A percentile compares a stretch with the other conserved stretches of the same genome.
Conservation (phyloP, 2,329 filamentous ascomycete genomes). For the Aspergillus carbonarius region DNA sequence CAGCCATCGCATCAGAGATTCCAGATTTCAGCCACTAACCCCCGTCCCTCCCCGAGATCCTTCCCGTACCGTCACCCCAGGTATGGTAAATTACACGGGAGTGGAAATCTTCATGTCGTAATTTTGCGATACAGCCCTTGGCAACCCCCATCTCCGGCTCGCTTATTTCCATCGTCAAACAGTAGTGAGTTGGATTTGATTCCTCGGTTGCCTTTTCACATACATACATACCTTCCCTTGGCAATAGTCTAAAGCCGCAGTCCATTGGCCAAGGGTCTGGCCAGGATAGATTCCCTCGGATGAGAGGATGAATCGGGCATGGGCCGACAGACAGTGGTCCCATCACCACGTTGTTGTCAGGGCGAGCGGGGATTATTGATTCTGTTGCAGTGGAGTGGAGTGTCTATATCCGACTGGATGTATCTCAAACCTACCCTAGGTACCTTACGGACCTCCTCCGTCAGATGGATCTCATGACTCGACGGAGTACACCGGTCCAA, state of each 20-base stretch:
- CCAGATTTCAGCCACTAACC: conserved; percentile 4
- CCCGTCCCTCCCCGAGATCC: conserved; percentile 1
- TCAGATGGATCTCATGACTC: too few relatives aligned
- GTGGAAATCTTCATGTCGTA: background rate
- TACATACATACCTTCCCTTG: background rate
- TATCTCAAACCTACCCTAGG: background rate
- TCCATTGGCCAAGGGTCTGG: background rate
- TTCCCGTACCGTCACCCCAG: background rate
- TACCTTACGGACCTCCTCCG: background rate
- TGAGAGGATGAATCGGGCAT: too few relatives aligned
- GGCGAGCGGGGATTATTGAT: background rate
- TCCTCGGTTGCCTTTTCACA: background rate
- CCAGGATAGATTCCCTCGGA: background rate
- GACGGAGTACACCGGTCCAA: too few relatives aligned
- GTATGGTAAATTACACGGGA: background rate
- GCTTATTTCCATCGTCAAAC: background rate
- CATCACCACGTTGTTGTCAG: background rate
- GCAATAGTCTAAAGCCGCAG: background rate
- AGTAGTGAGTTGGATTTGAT: background rate
- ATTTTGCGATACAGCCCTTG: background rate
- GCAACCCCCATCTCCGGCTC: background rate
- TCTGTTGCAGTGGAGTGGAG: too few relatives aligned
- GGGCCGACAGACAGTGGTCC: background rate
- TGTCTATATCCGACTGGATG: background rate
- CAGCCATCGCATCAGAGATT: too few relatives aligned